These are phyloP conservation scores for Haematococcus lacustris DNA, from an alignment of 139 green algal species.

Conservation along the genomic window DNA sequence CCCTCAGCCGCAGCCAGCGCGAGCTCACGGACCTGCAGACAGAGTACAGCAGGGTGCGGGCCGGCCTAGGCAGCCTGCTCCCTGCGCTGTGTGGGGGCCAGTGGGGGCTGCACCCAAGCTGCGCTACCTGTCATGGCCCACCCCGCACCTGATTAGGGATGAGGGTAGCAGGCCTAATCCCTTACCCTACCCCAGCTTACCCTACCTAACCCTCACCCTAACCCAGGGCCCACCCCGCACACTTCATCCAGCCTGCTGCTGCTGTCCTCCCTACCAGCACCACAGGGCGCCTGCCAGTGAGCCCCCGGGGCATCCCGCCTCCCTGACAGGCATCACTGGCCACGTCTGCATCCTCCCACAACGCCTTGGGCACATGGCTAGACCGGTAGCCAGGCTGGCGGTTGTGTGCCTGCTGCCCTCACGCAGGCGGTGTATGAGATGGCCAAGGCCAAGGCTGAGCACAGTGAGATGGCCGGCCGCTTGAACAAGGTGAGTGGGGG, in stretches of 20 bases:
- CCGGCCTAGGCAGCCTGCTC: no score
- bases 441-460: constrained; percentile 26
- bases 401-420: not conserved
- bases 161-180: no score
- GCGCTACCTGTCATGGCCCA: no score
- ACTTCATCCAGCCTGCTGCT: not conserved
- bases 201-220: no score
- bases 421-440: constrained; percentile 18
- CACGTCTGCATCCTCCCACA: no score
- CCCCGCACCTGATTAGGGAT: no score
- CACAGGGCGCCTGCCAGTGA: not conserved
- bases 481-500: constrained; percentile 5
- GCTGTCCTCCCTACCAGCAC: not conserved
- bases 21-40: no score
- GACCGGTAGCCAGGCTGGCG: not conserved
- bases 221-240: not conserved
- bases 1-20: no score
- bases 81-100: no score
- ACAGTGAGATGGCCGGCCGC: constrained; percentile 24
- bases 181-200: no score
- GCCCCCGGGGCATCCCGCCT: not conserved
- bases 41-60: no score
- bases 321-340: not conserved
- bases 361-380: not conserved
- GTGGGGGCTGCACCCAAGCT: no score